Evolutionary conservation across 2,329 filamentous ascomycete species (phyloP), one percentile per base, ranked within the genome.

Genomic region (Rutstroemia sp.): DNA sequence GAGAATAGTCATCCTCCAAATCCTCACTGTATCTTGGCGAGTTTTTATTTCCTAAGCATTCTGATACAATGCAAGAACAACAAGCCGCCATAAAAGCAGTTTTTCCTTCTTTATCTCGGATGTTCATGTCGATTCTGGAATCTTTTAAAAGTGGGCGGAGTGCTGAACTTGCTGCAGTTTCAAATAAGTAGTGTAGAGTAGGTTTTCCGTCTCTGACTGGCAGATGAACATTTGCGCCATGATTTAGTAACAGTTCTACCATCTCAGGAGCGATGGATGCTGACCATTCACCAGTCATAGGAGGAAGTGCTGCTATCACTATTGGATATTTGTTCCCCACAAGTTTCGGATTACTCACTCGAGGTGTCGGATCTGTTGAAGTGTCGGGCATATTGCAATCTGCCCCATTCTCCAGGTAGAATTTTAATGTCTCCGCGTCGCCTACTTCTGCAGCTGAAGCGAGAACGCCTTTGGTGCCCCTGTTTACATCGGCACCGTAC

Each of bases 401-500:
- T 9, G 46, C 51, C 48, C 45, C 38, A 14, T 17, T 46, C 5
- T 49, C 19, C 23, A 57, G 45, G 8, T 7, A 49, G 16, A 57
- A 16, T 12, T 50, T 23, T 4, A 54, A 6, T 3, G 30, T 21
- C 3, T 25, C 21, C 16, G 54, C 17, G 27, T 50, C 39, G 6
- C 36, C 30, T 36, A 8, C 3, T 34, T 48, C 17, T 19, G 46
- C 46, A 2, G 51, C 51, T 25, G 44, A 38, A 7, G 6, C 23
- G 1, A 57, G 14, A 9, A 39, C 4, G 17, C 36, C 5, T 40
- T 54, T 49, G 4, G 8, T 45, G n/a, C 51, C 56, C 3, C 60
- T 48, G 23, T 65, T 67, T 3, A 65, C 64, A 60, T 70, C 61
- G 5, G 69, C 72, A 2, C 70, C 70, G 27, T 68, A 63, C 12